A percentile compares a stretch with the other conserved stretches of the same genome.
Evolutionary conservation across 768 basidiomycete species (phyloP).

Genomic region (Naematelia aurantialba): DNA sequence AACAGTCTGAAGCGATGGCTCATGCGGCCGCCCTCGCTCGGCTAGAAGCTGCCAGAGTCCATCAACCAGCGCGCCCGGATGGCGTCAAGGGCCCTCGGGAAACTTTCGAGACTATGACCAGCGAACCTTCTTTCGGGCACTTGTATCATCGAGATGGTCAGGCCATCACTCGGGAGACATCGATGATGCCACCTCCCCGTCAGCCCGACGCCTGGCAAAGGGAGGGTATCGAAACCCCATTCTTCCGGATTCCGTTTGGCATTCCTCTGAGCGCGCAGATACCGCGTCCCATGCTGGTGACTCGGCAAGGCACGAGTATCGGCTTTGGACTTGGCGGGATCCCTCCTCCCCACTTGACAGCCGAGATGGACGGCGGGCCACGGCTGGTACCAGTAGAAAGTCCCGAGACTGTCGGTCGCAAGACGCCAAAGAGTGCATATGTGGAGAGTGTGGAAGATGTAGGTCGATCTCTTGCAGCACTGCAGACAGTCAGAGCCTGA

Average conservation of each 20-base stretch:
- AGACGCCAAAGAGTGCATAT: conserved; percentile 40
- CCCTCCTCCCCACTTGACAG: background rate
- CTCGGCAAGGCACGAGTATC: conserved; percentile 20
- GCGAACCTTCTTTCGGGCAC: conserved; percentile 47
- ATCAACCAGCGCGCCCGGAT: conserved; percentile 5
- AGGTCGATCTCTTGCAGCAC: conserved; percentile 14
- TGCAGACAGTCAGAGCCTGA: too few relatives aligned
- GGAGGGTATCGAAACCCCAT: conserved; percentile 3
- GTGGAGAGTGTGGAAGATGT: conserved; percentile 50
- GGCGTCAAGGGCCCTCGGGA: conserved; percentile 28
- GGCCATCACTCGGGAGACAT: conserved; percentile 19
- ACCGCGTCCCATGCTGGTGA: conserved; percentile 28
- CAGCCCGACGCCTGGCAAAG: conserved; percentile 1
- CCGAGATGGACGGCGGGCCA: conserved; percentile 8
- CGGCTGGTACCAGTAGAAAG: conserved; percentile 5
- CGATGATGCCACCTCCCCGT: conserved; percentile 9
- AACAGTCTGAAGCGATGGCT: conserved; percentile 34
- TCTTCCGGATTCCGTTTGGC: conserved; percentile 39
- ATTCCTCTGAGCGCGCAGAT: conserved; percentile 20
- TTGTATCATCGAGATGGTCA: conserved; percentile 30
- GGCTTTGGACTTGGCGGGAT: conserved; percentile 23
- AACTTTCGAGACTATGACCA: conserved; percentile 40
- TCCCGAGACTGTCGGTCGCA: background rate
- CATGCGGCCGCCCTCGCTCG: conserved; percentile 31
- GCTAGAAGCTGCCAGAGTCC: conserved; percentile 26